Percentiles rank a stretch among this genome's conserved stretches.
phyloP scores from a whole-genome alignment of 805 yeast genomes.

The Wickerhamiella hasegawae region DNA sequence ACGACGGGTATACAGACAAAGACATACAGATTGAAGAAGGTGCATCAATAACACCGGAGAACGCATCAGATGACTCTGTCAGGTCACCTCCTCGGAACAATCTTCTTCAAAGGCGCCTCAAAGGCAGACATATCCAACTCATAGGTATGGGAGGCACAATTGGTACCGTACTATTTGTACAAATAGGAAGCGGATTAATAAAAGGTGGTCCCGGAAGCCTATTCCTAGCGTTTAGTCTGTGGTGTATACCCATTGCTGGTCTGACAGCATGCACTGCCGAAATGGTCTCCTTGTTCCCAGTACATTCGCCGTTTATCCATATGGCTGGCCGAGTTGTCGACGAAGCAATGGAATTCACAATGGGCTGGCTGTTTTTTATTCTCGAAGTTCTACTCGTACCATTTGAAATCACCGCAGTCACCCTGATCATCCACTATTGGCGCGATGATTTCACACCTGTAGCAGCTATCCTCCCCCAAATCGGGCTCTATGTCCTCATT shows the following conservation, averaged over 20 bases:
- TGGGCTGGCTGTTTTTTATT: constrained; percentile 70
- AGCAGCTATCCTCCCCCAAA: constrained; percentile 48
- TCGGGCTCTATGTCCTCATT: constrained; percentile 43
- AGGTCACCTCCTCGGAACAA: background rate
- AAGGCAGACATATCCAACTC: constrained; percentile 31
- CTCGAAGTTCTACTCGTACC: constrained; percentile 67
- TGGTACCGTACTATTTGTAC: constrained; percentile 16
- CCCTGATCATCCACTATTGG: constrained; percentile 70
- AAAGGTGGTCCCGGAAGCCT: constrained; percentile 58
- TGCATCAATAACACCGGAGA: background rate
- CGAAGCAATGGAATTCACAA: constrained; percentile 54
- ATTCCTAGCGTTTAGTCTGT: constrained; percentile 47
- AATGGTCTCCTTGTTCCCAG: constrained; percentile 60
- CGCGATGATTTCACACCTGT: constrained; percentile 60
- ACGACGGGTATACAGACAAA: background rate
- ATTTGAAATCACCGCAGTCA: constrained; percentile 68
- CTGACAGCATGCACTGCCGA: constrained; percentile 64
- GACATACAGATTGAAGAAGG: background rate
- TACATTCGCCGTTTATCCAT: constrained; percentile 60
- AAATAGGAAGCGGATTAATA: constrained; percentile 29
- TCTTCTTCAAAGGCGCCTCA: background rate
- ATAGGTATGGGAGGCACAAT: constrained; percentile 18
- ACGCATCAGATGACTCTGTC: background rate
- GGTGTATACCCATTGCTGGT: constrained; percentile 55
- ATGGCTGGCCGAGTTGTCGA: constrained; percentile 64